Percentiles rank a stretch among this genome's conserved stretches.
Conservation (phyloP, 2,329 filamentous ascomycete species). For the Fusarium devonianum region DNA sequence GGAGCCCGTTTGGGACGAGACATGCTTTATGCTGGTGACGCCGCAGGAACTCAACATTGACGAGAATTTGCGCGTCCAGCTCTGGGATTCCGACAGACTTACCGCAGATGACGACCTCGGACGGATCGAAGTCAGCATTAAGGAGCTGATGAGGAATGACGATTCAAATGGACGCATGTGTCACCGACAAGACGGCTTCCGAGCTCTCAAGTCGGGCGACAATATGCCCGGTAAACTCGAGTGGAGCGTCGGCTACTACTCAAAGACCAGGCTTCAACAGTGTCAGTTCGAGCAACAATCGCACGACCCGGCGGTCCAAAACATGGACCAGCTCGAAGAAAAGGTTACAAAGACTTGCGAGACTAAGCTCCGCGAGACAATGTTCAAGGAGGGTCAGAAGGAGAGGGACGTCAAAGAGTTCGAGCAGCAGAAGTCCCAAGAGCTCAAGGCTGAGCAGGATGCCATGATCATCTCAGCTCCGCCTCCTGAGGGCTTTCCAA, state of each 20-base stretch:
- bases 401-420: slow-evolving; percentile 67
- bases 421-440: slow-evolving; percentile 72
- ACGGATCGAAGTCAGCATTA: slow-evolving; percentile 73
- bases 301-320: slow-evolving; percentile 63
- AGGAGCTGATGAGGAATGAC: slow-evolving; percentile 66
- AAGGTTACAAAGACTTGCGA: slow-evolving; percentile 63
- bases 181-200: slow-evolving; percentile 70
- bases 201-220: slow-evolving; percentile 69
- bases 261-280: slow-evolving; percentile 69
- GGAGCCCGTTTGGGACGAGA: slow-evolving; percentile 75
- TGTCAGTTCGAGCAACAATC: slow-evolving; percentile 69
- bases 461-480: slow-evolving; percentile 73
- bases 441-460: slow-evolving; percentile 67
- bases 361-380: slow-evolving; percentile 70
- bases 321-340: slow-evolving; percentile 64
- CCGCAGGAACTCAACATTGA: slow-evolving; percentile 75
- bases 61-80: slow-evolving; percentile 71
- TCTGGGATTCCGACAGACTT: slow-evolving; percentile 78
- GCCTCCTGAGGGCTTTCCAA: slow-evolving; percentile 66
- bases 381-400: slow-evolving; percentile 51
- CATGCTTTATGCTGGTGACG: slow-evolving; percentile 72
- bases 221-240: slow-evolving; percentile 72
- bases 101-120: slow-evolving; percentile 79
- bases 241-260: slow-evolving; percentile 76
- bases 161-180: slow-evolving; percentile 68